These are phyloP conservation scores for Adiantum capillusveneris DNA, from an alignment of 75 land plant species.

Conservation along the genomic window DNA sequence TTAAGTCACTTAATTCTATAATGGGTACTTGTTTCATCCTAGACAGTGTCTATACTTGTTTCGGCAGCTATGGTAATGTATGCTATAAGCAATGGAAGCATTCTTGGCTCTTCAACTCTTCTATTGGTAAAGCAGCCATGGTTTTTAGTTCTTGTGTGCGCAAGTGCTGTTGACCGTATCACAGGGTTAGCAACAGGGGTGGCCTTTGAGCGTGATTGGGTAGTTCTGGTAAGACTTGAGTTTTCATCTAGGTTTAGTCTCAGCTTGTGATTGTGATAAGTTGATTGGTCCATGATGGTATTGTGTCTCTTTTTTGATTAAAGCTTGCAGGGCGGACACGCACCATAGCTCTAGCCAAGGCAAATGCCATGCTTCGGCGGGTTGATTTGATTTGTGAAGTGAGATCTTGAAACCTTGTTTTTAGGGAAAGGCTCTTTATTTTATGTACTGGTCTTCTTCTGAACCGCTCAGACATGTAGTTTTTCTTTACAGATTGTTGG, in stretches of 20 bases:
- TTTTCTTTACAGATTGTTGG: slow-evolving; percentile 29
- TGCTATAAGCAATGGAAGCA: slow-evolving; percentile 4
- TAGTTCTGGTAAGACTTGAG: slow-evolving; percentile 10
- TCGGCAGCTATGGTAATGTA: slow-evolving; percentile 8
- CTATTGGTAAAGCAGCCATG: slow-evolving; percentile 5
- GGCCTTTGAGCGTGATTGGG: slow-evolving; percentile 22
- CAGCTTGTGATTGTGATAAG: no score
- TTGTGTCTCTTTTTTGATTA: neutral
- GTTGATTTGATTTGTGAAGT: slow-evolving; percentile 39
- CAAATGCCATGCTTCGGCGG: slow-evolving; percentile 35
- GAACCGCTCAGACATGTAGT: neutral
- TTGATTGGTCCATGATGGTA: no score
- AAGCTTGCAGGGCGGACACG: slow-evolving; percentile 36
- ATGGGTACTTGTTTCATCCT: neutral
- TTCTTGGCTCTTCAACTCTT: neutral
- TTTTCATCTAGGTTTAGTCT: neutral
- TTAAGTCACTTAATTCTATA: no score
- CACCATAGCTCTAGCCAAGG: slow-evolving; percentile 30
- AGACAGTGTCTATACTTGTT: slow-evolving; percentile 16
- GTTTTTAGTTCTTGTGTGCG: slow-evolving; percentile 9
- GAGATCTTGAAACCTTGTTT: neutral
- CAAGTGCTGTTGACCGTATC: slow-evolving; percentile 9
- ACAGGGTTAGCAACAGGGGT: slow-evolving; percentile 14
- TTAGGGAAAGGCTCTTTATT: neutral
- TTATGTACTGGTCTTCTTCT: neutral